These are phyloP conservation scores for Termitomyces sp. DNA, from an alignment of 768 basidiomycete genomes.

Conservation along the genomic window DNA sequence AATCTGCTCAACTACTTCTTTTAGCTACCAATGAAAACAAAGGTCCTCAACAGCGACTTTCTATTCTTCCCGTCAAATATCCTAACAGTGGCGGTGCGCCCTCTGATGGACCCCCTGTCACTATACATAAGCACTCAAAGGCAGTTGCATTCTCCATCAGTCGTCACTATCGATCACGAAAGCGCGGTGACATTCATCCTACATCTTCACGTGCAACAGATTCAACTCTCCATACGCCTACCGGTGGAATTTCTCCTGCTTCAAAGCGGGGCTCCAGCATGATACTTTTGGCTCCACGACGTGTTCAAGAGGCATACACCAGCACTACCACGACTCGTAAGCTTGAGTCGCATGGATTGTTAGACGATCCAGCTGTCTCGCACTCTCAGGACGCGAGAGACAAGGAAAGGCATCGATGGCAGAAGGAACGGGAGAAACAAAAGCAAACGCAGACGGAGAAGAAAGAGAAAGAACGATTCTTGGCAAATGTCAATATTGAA, in stretches of 20 bases:
- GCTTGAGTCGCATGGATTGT: slow-evolving; percentile 64
- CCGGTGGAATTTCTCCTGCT: slow-evolving; percentile 6
- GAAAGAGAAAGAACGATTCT: slow-evolving; percentile 25
- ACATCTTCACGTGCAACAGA: slow-evolving; percentile 12
- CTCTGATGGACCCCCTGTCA: slow-evolving; percentile 56
- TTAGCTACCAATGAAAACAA: slow-evolving; percentile 52
- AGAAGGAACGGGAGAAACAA: slow-evolving; percentile 24
- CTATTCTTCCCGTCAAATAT: slow-evolving; percentile 55
- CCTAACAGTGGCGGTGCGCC: slow-evolving; percentile 35
- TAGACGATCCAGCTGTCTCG: slow-evolving; percentile 45
- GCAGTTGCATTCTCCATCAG: slow-evolving; percentile 79
- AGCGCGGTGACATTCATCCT: slow-evolving; percentile 19
- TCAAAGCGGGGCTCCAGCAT: slow-evolving; percentile 37
- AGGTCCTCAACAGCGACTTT: slow-evolving; percentile 67
- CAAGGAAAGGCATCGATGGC: slow-evolving; percentile 28
- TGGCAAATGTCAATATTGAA: slow-evolving; percentile 25
- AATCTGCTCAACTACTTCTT: slow-evolving; percentile 1
- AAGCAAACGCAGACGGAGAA: slow-evolving; percentile 24
- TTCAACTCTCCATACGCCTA: slow-evolving; percentile 12
- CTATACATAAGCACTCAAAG: slow-evolving; percentile 82
- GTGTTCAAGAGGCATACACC: slow-evolving; percentile 78
- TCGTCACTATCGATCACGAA: slow-evolving; percentile 47
- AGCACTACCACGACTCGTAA: slow-evolving; percentile 72
- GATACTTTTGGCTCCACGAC: slow-evolving; percentile 70
- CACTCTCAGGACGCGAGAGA: slow-evolving; percentile 26